phyloP scores from a whole-genome alignment of 176 grass and related monocot genomes.

The Carex cristatella region DNA sequence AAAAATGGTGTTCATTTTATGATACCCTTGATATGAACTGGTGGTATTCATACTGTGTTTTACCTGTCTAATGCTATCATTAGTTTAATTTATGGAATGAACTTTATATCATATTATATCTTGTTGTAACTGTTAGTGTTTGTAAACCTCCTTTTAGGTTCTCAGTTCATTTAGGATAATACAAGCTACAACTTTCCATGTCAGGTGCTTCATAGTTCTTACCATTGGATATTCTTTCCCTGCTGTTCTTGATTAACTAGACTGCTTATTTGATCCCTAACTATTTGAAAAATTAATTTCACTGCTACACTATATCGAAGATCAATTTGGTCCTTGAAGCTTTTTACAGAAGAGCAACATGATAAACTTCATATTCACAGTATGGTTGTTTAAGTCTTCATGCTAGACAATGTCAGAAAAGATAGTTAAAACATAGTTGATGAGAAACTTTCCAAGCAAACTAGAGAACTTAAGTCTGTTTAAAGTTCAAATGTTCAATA shows the following conservation, averaged over 20 bases:
- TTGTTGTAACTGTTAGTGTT: background rate
- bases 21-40: conserved; percentile 18
- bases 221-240: background rate
- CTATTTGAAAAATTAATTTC: background rate
- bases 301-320: background rate
- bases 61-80: conserved; percentile 10
- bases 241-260: background rate
- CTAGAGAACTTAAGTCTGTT: background rate
- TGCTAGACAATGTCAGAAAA: background rate
- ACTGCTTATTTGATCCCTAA: background rate
- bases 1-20: conserved; percentile 15
- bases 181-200: background rate
- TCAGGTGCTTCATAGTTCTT: background rate
- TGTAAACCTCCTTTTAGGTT: background rate
- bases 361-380: background rate
- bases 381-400: background rate
- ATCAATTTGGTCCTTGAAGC: background rate
- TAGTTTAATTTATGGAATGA: conserved; percentile 18
- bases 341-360: background rate
- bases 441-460: background rate
- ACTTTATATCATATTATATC: background rate
- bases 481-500: background rate
- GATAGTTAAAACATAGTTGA: background rate
- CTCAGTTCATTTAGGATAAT: background rate
- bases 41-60: conserved; percentile 30